These are phyloP conservation scores for Setomelanomma holmii DNA, from an alignment of 2,329 filamentous ascomycete species.

Conservation along the genomic window DNA sequence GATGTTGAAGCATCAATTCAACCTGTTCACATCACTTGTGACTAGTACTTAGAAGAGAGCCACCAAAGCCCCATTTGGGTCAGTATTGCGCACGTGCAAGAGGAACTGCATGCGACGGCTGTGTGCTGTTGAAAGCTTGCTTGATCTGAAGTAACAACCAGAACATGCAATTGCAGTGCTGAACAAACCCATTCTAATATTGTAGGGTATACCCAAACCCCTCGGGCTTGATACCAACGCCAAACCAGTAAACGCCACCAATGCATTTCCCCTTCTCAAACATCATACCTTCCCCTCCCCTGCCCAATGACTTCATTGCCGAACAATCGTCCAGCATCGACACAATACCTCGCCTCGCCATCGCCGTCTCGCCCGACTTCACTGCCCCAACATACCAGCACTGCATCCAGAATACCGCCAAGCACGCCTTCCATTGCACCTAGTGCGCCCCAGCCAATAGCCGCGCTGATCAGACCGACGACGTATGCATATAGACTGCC, in stretches of 20 bases:
- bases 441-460: conserved; percentile 93
- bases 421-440: conserved; percentile 90
- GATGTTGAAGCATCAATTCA: no score
- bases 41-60: no score
- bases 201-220: conserved; percentile 4
- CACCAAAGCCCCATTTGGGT: no score
- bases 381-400: conserved; percentile 92
- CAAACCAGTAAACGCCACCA: conserved; percentile 1
- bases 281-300: conserved; percentile 36
- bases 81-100: no score
- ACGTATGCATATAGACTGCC: conserved; percentile 95
- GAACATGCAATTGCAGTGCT: neutral
- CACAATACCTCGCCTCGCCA: conserved; percentile 80
- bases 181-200: conserved; percentile 2
- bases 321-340: conserved; percentile 89
- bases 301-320: conserved; percentile 58
- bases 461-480: conserved; percentile 88
- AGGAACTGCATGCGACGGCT: neutral
- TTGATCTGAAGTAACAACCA: neutral
- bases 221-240: neutral
- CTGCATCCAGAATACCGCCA: conserved; percentile 84
- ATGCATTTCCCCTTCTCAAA: conserved; percentile 20
- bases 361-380: conserved; percentile 65
- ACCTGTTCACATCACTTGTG: no score
- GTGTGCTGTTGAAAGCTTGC: neutral